A percentile compares a stretch with the other conserved stretches of the same genome.
Evolutionary conservation across 2,329 filamentous ascomycete genomes (phyloP).

Genomic region (Fusarium caatingaense): DNA sequence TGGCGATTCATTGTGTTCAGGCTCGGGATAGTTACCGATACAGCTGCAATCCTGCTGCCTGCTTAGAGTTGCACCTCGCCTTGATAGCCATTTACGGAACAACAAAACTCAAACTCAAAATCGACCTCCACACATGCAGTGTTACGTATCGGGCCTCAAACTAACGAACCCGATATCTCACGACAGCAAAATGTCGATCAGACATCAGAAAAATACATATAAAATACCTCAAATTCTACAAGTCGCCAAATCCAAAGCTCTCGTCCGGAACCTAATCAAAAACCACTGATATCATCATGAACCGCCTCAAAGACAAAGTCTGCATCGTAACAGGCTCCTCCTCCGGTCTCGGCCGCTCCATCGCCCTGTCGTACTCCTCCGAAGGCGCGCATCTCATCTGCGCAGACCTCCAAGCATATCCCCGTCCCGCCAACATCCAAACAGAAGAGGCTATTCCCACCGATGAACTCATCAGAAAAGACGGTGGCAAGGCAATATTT

Average conservation of each 20-base stretch:
- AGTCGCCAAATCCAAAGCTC: too few species aligned
- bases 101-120: neutral
- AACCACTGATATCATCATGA: too few species aligned
- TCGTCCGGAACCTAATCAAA: too few species aligned
- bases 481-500: constrained; percentile 55
- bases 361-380: constrained; percentile 56
- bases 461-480: constrained; percentile 50
- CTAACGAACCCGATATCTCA: neutral
- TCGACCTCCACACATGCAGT: neutral
- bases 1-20: accelerated
- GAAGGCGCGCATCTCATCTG: constrained; percentile 58
- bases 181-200: neutral
- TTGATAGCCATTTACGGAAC: constrained; percentile 3
- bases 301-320: constrained; percentile 44
- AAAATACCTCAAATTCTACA: neutral
- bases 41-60: neutral
- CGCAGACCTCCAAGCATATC: constrained; percentile 52
- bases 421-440: constrained; percentile 39
- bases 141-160: neutral
- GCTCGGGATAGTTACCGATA: neutral
- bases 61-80: neutral
- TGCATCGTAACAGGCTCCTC: constrained; percentile 60
- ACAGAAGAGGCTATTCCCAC: constrained; percentile 47
- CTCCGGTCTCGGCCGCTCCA: constrained; percentile 59
- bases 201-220: neutral